Conservation (phyloP, 352 stramenopile genomes). For the Globisporangium okanoganense region DNA sequence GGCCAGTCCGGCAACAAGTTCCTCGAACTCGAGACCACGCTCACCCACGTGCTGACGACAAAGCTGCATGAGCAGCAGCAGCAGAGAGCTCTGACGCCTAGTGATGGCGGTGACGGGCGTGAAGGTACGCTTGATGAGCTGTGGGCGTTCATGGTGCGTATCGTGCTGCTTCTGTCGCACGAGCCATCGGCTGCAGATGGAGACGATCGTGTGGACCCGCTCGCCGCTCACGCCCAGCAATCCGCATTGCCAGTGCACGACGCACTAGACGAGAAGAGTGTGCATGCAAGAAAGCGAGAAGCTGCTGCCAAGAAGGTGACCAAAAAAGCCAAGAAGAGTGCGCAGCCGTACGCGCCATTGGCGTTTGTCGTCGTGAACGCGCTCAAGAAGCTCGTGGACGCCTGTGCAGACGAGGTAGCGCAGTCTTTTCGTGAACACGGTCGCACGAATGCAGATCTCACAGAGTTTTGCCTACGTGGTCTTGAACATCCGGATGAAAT, state of each 20-base stretch:
- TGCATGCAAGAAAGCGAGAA: not conserved
- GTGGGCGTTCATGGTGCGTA: constrained; percentile 34
- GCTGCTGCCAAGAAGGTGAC: constrained; percentile 1
- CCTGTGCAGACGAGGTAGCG: not conserved
- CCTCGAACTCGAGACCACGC: constrained; percentile 33
- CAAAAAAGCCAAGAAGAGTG: constrained; percentile 27
- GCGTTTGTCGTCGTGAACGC: constrained; percentile 54
- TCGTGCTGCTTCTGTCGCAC: constrained; percentile 31
- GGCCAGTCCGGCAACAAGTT: constrained; percentile 40
- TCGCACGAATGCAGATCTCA: constrained; percentile 23
- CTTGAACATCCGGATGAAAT: constrained; percentile 16
- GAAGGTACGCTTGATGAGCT: too few relatives aligned
- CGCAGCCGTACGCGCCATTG: constrained; percentile 43
- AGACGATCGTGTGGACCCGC: not conserved
- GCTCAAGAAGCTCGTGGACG: constrained; percentile 29
- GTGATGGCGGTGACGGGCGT: too few relatives aligned
- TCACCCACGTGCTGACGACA: constrained; percentile 23
- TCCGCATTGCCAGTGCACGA: not conserved
- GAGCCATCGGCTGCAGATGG: constrained; percentile 10
- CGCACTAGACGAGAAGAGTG: not conserved
- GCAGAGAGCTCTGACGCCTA: too few relatives aligned
- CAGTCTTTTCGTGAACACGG: constrained; percentile 20
- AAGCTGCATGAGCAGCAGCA: constrained; percentile 1
- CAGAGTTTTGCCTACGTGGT: constrained; percentile 25
- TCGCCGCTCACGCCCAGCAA: not conserved